Evolutionary conservation across 495 filamentous ascomycete species (phyloP).

Genomic region (Tuber indicum): DNA sequence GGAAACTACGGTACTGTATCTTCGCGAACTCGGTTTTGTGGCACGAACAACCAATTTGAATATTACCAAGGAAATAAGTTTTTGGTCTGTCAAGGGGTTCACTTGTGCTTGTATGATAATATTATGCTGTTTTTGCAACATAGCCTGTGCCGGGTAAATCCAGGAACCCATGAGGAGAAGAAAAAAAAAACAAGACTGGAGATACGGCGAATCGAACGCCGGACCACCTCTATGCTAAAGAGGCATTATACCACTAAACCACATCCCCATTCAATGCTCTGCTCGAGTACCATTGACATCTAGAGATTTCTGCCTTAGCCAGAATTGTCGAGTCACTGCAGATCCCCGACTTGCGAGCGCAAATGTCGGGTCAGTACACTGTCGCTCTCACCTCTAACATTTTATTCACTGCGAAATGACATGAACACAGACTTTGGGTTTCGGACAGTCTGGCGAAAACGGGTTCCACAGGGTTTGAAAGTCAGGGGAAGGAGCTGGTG

Average conservation of each 20-base stretch:
- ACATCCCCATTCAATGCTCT: slow-evolving; percentile 16
- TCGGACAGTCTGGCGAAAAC: background rate
- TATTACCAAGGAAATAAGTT: background rate
- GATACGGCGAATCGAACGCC: slow-evolving; percentile 45
- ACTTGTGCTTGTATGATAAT: background rate
- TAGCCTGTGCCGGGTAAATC: background rate
- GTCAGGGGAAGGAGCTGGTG: background rate
- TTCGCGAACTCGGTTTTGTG: background rate
- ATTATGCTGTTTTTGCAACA: background rate
- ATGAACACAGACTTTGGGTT: background rate
- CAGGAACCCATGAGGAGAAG: too few relatives aligned
- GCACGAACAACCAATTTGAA: background rate
- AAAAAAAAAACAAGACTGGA: slow-evolving; percentile 24
- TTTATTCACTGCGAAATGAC: background rate
- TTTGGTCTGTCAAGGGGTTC: background rate
- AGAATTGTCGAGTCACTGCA: background rate
- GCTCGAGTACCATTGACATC: background rate
- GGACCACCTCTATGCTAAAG: slow-evolving; percentile 46
- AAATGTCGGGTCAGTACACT: background rate
- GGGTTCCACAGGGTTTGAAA: background rate
- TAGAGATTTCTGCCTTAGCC: background rate
- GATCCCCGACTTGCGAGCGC: background rate
- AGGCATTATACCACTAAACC: slow-evolving; percentile 45
- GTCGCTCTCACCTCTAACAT: background rate
- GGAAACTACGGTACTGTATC: background rate